A percentile compares a stretch with the other conserved stretches of the same genome.
phyloP scores from a whole-genome alignment of 2,329 filamentous ascomycete genomes.

The Metarhizium anisopliae region DNA sequence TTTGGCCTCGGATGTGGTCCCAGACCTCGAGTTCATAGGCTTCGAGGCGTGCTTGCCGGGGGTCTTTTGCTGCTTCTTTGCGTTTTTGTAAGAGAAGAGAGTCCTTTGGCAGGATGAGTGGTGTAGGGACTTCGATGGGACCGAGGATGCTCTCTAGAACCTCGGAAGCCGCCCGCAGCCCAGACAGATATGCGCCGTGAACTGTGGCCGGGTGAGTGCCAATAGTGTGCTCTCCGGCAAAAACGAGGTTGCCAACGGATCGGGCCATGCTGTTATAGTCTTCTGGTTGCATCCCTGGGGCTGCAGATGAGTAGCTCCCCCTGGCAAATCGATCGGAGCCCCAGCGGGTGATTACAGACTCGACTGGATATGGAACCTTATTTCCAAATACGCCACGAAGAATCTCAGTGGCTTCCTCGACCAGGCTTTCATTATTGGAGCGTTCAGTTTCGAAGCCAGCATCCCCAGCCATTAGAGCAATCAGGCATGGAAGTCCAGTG shows the following conservation, averaged over 20 bases:
- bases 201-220: constrained; percentile 95
- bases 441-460: constrained; percentile 82
- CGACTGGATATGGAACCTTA: constrained; percentile 66
- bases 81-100: constrained; percentile 43
- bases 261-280: constrained; percentile 92
- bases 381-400: constrained; percentile 66
- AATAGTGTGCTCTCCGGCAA: constrained; percentile 93
- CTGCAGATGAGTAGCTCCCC: constrained; percentile 92
- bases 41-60: constrained; percentile 43
- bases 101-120: constrained; percentile 62
- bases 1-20: constrained; percentile 40
- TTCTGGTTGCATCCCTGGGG: constrained; percentile 67
- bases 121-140: constrained; percentile 66
- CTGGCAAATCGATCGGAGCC: constrained; percentile 82
- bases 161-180: constrained; percentile 80
- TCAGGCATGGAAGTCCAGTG: constrained; percentile 75
- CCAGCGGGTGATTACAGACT: constrained; percentile 90
- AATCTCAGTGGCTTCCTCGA: constrained; percentile 72
- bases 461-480: constrained; percentile 93
- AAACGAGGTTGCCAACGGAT: constrained; percentile 78
- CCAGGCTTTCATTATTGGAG: constrained; percentile 63
- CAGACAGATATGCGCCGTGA: constrained; percentile 91
- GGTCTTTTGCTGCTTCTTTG: constrained; percentile 40
- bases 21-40: constrained; percentile 47
- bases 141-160: constrained; percentile 74